Evolutionary conservation across 106 monocot species (phyloP), one percentile per base, ranked within the genome.

Genomic region (Xerophyta viscosa): DNA sequence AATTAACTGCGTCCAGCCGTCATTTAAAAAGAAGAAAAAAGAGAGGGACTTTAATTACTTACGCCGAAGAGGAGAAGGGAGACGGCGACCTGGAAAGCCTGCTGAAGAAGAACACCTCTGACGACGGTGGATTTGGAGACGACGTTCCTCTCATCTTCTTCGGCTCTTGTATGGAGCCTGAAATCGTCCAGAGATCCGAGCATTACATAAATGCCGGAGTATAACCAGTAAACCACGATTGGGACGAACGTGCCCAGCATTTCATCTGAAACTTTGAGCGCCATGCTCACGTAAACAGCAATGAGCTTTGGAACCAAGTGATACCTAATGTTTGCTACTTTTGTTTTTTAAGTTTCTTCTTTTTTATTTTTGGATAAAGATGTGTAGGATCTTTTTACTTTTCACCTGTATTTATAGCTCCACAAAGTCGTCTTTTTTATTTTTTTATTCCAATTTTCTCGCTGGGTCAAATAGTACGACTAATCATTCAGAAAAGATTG

Each of bases 101-200:
- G 86, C 43, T 87, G 86, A 2, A 87, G 44, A 22, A 91, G 76
- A 18, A 91, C 90, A 6, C 84, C 84, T 45, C 65, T 84, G 31
- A 77, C 71, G 5, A 91, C 90, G 11, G 62, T 60, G 9, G 3
- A 3, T 46, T 64, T 84, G 23, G 90, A 71, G 24, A 78, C 84
- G 0, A 66, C 6, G 49, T 91, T 91, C 70, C 71, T 83, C 11
- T 24, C n/a, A 13, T 70, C 53, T 41, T 84, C 80, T 27, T 90
- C 91, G 44, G 20, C 65, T 52, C 63, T 74, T 3, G 90, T 56
- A 48, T 91, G 90, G 48, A 91, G 51, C 21, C 84, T 36, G 41
- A 74, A 84, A 3, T 67, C 24, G 3, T 80, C 77, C 25, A 77
- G 29, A 12, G 50, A 46, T 1, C 67, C 80, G 19, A 84, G 26